Evolutionary conservation across 441 rosid genomes (phyloP), one percentile per base, ranked within the genome.

Genomic region (Rhodomyrtus psidioides): DNA sequence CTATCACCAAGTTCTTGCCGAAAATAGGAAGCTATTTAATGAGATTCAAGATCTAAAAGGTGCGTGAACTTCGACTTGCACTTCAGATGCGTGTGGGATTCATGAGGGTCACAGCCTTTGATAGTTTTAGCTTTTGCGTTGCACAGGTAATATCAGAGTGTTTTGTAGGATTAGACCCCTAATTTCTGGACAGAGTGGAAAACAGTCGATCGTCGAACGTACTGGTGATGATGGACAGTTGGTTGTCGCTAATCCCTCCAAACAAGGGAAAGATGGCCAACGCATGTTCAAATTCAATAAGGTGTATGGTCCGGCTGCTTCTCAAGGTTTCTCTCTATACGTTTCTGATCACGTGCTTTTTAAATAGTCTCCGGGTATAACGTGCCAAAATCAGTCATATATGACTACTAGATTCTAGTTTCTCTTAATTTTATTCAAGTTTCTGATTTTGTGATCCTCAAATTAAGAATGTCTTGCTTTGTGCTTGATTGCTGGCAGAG

Each of bases 21-120:
- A 97, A 90, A 97, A 97, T 83, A 91, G 94, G 59, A 95, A 85
- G 89, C 87, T 97, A 83, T 97, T 93, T 88, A 97, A 95, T 59
- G 99, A 97, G 93, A 92, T 96, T 85, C 98, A 95, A 87, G 99
- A 97, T 87, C 88, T 96, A 75, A 96, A 93, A 96, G 99, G 99
- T 96, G 83, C 57, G 27, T 5, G 39, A 13, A 44, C 65, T 82
- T 83, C 46, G 46, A 34, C 46, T 86, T 14, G 39, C 74, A 70
- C 82, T 70, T 55, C 27, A 8, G 28, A 27, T 53, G 30, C 19
- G 2, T 13, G 19, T 27, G 56, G 57, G 42, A 70, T 70, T 39
- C 0, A 15, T 39, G 51, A 70, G 16, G 79, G n/a, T 70, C 5
- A 5, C 79, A 70, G 79, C 49, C 39, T 70, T 70, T 70, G 34